Base-by-base conservation (phyloP, 148 eudicot genomes). In the Rhododendron williamsianum region DNA sequence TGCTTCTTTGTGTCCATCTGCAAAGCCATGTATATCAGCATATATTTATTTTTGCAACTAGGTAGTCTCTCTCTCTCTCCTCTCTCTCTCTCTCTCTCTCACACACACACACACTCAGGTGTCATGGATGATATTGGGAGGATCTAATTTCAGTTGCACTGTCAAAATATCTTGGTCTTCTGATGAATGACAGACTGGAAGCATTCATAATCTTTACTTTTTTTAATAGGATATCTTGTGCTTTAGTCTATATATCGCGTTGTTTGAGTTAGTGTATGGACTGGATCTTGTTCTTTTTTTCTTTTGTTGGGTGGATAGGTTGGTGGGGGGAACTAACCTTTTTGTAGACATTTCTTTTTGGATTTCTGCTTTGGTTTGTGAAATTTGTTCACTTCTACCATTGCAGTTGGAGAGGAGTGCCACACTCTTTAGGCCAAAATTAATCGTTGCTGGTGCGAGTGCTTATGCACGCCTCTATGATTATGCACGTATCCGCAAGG, bases 391-490 rank as follows among this genome's bases (percentile, higher is more conserved):
- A 18, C n/a, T 65, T 88, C 48, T 76, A 83, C 54, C 23, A 69
- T 45, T 88, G 82, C 97, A 96, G 98, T 36, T 96, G 94, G 99
- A 96, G 92, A 93, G 94, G 88, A 96, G 98, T 88, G 99, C 99
- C 43, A 89, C 92, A 1, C 91, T 96, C 84, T 96, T 93, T 92
- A 91, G 99, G 87, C 99, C 99, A 63, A 96, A 96, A 81, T 85
- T 96, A 21, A 95, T 95, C 80, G 94, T 96, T 91, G 99, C 99
- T 86, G 99, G 99, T 86, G 99, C 98, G 63, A 96, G 99, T 93
- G 99, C 99, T 43, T 96, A 96, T 91, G 95, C 99, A 63, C 95
- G 97, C 41, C 92, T 95, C 3, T 96, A 95, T 87, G 98, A 95
- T 85, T 96, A 96, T 90, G 98, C 90, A 36, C 96, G 93, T 84